Conservation (phyloP, 306 rosid genomes). For the Lathyrus tuberosus region DNA sequence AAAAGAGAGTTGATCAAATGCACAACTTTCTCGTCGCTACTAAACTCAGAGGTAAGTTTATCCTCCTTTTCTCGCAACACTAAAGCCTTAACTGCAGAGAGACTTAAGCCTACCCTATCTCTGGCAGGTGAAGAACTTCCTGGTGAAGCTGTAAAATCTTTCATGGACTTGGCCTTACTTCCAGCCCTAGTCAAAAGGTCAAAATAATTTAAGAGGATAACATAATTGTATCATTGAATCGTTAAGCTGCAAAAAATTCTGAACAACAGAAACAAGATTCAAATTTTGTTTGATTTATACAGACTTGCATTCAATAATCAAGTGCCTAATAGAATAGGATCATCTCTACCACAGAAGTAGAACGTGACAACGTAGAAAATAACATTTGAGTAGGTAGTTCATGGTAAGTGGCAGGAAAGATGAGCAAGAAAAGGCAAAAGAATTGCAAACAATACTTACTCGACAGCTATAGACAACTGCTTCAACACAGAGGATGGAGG, state of each 20-base stretch:
- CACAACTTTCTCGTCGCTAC: constrained; percentile 64
- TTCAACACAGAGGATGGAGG: constrained; percentile 73
- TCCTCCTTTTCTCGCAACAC: constrained; percentile 89
- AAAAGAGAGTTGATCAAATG: constrained; percentile 69
- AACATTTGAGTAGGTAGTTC: constrained; percentile 25
- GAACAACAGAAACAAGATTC: constrained; percentile 31
- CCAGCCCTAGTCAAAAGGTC: constrained; percentile 69
- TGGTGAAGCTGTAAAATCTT: constrained; percentile 66
- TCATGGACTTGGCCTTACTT: constrained; percentile 75
- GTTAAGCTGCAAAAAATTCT: constrained; percentile 23
- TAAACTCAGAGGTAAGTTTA: constrained; percentile 60
- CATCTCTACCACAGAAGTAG: constrained; percentile 8
- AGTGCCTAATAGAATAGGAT: constrained; percentile 17
- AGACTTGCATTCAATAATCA: constrained; percentile 10
- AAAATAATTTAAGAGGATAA: constrained; percentile 33
- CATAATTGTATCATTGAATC: background rate
- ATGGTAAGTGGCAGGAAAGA: constrained; percentile 29
- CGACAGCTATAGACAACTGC: constrained; percentile 85
- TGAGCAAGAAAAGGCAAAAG: constrained; percentile 32
- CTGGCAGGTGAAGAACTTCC: constrained; percentile 69
- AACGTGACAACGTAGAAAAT: constrained; percentile 8
- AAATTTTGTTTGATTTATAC: constrained; percentile 17
- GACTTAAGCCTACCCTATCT: constrained; percentile 79
- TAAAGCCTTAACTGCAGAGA: constrained; percentile 79
- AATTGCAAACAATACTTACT: constrained; percentile 63